A percentile compares a stretch with the other conserved stretches of the same genome.
Evolutionary conservation across 2,329 filamentous ascomycete species (phyloP).

Genomic region (Penicillium aurantiogriseum): DNA sequence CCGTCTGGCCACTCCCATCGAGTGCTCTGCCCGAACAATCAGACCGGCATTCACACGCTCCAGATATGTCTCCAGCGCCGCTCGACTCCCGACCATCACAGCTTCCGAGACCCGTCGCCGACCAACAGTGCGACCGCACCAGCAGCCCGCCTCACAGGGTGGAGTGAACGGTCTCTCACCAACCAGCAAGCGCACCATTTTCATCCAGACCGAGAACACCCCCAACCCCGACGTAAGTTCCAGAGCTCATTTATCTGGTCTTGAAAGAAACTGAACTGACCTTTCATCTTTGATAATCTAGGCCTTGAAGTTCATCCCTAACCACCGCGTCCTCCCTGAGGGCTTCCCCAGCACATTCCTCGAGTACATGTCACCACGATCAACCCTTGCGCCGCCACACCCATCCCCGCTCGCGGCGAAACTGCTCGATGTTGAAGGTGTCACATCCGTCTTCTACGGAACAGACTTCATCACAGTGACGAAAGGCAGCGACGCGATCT

Average conservation of each 20-base stretch:
- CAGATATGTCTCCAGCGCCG: slow-evolving; percentile 45
- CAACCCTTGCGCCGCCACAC: slow-evolving; percentile 82
- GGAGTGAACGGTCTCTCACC: slow-evolving; percentile 41
- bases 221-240: slow-evolving; percentile 78
- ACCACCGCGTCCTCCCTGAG: slow-evolving; percentile 78
- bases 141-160: slow-evolving; percentile 39
- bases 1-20: slow-evolving; percentile 24
- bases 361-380: slow-evolving; percentile 86
- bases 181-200: slow-evolving; percentile 68
- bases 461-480: slow-evolving; percentile 95
- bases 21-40: slow-evolving; percentile 30
- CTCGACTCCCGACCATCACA: slow-evolving; percentile 48
- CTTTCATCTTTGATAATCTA: slow-evolving; percentile 6
- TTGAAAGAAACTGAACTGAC: neutral
- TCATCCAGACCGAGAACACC: slow-evolving; percentile 94
- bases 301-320: slow-evolving; percentile 91
- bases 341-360: slow-evolving; percentile 72
- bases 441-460: slow-evolving; percentile 93
- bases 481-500: slow-evolving; percentile 82
- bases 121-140: slow-evolving; percentile 45
- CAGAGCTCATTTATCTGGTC: neutral
- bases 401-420: slow-evolving; percentile 88
- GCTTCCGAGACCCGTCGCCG: slow-evolving; percentile 48
- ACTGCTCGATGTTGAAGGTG: slow-evolving; percentile 88
- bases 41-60: slow-evolving; percentile 30